Conservation (phyloP, 176 grass and related monocot species). For the Dendrocalamus sinicus region DNA sequence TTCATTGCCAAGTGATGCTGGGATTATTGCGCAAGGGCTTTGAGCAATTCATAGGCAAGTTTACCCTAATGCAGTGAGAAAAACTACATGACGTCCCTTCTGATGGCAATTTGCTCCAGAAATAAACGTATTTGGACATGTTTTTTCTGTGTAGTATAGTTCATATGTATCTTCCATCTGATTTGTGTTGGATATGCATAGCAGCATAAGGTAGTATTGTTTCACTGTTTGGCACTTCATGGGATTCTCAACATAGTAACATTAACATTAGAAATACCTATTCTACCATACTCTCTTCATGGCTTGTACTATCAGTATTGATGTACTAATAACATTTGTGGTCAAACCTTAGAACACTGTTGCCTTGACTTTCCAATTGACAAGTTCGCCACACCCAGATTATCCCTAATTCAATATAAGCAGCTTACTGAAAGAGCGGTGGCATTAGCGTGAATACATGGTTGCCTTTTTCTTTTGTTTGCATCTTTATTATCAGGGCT, state of each 20-base stretch:
- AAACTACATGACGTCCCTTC: conserved; percentile 47
- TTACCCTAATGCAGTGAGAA: conserved; percentile 33
- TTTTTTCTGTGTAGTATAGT: background rate
- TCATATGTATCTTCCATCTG: background rate
- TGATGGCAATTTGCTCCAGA: conserved; percentile 39
- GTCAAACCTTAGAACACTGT: background rate
- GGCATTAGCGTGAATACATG: background rate
- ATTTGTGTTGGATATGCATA: background rate
- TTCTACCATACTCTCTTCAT: background rate
- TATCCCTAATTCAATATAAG: too few relatives aligned
- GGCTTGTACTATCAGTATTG: background rate
- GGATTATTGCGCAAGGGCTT: conserved; percentile 71
- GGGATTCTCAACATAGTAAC: background rate
- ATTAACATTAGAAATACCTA: background rate
- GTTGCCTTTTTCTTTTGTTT: background rate
- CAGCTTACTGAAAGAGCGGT: too few relatives aligned
- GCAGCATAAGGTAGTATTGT: background rate
- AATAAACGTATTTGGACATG: background rate
- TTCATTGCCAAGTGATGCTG: conserved; percentile 48
- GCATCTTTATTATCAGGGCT: background rate
- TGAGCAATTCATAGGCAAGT: conserved; percentile 44
- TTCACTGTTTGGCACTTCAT: background rate
- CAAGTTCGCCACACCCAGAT: too few relatives aligned
- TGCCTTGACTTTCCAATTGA: too few relatives aligned
- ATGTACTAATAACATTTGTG: background rate